These are phyloP conservation scores for Breynia disticha DNA, from an alignment of 441 rosid species.

Conservation along the genomic window DNA sequence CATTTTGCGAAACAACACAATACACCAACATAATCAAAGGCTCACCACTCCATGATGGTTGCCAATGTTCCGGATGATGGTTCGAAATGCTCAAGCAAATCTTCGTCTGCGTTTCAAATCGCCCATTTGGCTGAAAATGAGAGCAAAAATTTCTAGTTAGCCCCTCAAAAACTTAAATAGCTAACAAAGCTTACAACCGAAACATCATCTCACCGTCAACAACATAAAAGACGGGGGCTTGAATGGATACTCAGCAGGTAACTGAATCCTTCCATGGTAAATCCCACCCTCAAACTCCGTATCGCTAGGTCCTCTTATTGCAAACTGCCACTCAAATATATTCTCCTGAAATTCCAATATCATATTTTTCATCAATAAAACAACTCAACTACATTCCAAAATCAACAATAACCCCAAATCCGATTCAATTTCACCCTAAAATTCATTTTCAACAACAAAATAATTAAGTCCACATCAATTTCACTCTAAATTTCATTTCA, in stretches of 20 bases:
- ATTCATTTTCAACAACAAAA: too few species aligned
- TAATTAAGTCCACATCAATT: too few species aligned
- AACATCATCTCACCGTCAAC: constrained; percentile 51
- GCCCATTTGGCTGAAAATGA: constrained; percentile 78
- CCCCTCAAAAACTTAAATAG: background rate
- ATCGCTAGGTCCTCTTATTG: constrained; percentile 72
- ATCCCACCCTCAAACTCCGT: constrained; percentile 94
- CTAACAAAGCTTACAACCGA: background rate
- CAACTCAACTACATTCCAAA: too few species aligned
- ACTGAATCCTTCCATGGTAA: constrained; percentile 91
- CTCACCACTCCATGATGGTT: constrained; percentile 99
- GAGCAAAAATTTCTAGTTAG: constrained; percentile 10
- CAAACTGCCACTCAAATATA: constrained; percentile 96
- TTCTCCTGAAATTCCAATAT: constrained; percentile 50
- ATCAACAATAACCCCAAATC: background rate
- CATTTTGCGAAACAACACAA: background rate
- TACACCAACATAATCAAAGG: background rate
- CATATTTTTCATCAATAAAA: too few species aligned
- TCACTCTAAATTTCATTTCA: too few species aligned
- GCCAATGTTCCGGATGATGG: constrained; percentile 99
- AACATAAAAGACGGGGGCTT: constrained; percentile 95
- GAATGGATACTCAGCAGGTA: constrained; percentile 92
- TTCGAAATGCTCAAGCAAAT: constrained; percentile 94
- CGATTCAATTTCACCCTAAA: too few species aligned
- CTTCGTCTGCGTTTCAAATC: constrained; percentile 91